Evolutionary conservation across 225 moss, liverwort and hornwort genomes (phyloP).

Genomic region (Climacium dendroides): DNA sequence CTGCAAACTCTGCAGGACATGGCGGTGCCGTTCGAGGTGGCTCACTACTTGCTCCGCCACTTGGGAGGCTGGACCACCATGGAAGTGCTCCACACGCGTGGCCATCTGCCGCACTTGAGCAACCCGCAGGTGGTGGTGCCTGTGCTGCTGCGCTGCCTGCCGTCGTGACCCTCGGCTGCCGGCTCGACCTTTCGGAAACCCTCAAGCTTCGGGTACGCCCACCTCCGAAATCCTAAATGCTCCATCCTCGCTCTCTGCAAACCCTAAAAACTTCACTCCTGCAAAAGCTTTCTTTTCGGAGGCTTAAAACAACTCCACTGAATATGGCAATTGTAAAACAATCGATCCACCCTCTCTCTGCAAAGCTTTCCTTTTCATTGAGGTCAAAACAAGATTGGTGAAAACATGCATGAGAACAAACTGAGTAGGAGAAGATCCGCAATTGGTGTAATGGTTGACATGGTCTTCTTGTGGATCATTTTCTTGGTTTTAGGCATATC

Average conservation of each 20-base stretch:
- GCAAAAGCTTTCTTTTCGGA: not conserved
- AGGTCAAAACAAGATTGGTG: not conserved
- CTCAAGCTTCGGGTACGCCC: not conserved
- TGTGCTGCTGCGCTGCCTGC: not conserved
- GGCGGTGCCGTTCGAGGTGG: not conserved
- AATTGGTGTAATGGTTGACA: not conserved
- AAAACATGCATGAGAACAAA: not conserved
- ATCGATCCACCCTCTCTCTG: not conserved
- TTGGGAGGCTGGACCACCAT: not conserved
- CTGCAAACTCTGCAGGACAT: not conserved
- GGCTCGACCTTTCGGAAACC: not conserved
- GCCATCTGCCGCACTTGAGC: not conserved
- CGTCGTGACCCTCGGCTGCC: not conserved
- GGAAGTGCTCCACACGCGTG: not conserved
- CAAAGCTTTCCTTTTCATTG: not conserved
- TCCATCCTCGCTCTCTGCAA: not conserved
- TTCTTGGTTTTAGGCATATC: not conserved
- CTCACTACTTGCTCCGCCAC: not conserved
- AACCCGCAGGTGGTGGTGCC: not conserved
- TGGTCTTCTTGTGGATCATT: not conserved
- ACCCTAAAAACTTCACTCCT: not conserved
- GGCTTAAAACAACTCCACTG: not conserved
- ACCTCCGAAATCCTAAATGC: not conserved
- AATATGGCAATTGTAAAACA: not conserved
- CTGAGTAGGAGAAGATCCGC: not conserved